Conservation (phyloP, 2,329 filamentous ascomycete species). For the Epichloe uncinata region DNA sequence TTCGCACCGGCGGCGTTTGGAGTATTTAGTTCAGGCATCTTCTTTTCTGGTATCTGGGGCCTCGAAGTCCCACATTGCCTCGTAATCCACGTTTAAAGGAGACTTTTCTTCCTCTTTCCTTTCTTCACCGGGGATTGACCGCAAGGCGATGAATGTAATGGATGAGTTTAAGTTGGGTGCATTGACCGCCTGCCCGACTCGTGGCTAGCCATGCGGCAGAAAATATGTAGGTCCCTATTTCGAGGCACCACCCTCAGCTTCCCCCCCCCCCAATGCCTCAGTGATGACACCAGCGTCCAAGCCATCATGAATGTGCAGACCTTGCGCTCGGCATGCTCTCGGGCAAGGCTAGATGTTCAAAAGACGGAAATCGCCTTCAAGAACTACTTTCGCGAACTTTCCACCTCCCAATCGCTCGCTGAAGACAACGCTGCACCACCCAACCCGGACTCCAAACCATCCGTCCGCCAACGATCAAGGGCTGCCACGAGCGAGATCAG, state of each 20-base stretch:
- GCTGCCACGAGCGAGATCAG: slow-evolving; percentile 23
- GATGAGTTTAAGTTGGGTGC: not conserved
- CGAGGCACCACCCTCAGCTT: not conserved
- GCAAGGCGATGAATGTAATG: not conserved
- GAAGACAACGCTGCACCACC: slow-evolving; percentile 15
- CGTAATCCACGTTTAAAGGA: not conserved
- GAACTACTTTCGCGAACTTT: slow-evolving; percentile 17
- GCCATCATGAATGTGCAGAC: slow-evolving; percentile 24
- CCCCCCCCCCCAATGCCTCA: not conserved
- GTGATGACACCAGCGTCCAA: slow-evolving; percentile 2
- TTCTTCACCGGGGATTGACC: not conserved
- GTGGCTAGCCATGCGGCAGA: not conserved
- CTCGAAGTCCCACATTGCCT: not conserved
- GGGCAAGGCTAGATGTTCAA: slow-evolving; percentile 21
- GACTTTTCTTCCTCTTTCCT: not conserved
- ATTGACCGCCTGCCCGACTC: not conserved
- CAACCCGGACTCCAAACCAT: slow-evolving; percentile 9
- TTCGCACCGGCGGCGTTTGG: slow-evolving; percentile 4
- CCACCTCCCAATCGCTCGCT: slow-evolving; percentile 23
- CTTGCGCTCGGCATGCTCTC: slow-evolving; percentile 24
- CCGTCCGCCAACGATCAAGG: slow-evolving; percentile 18
- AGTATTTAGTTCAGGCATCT: slow-evolving; percentile 7
- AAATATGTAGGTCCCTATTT: not conserved
- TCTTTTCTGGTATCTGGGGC: not conserved
- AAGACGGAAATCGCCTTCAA: slow-evolving; percentile 18